These are phyloP conservation scores for Schizopora paradoxa DNA, from an alignment of 1,284 basidiomycete genomes.

Conservation along the genomic window DNA sequence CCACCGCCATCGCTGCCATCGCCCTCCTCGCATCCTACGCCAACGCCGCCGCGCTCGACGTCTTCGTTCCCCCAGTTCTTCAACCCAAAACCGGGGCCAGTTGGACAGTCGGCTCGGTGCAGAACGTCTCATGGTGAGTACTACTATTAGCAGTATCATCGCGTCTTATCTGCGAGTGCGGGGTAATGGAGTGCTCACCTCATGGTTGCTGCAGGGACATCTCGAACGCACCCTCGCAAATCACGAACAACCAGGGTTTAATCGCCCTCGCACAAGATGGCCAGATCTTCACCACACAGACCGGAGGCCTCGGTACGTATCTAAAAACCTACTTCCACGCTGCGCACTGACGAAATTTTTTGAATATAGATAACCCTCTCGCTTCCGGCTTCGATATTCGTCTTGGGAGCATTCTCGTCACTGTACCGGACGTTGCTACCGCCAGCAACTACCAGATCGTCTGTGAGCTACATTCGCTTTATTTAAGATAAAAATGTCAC, in stretches of 20 bases:
- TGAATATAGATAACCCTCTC: constrained; percentile 15
- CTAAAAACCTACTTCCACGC: neutral
- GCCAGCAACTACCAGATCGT: constrained; percentile 25
- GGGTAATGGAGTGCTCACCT: too few relatives aligned
- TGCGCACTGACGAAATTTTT: too few relatives aligned
- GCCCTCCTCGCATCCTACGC: constrained; percentile 13
- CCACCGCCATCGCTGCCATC: constrained; percentile 18
- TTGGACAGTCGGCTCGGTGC: constrained; percentile 24
- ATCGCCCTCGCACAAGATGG: constrained; percentile 22
- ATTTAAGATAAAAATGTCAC: neutral
- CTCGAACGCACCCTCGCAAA: constrained; percentile 21
- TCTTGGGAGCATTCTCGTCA: constrained; percentile 23
- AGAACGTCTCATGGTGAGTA: constrained; percentile 28
- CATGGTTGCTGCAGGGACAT: constrained; percentile 19
- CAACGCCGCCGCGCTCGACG: constrained; percentile 21
- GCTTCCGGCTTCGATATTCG: constrained; percentile 23
- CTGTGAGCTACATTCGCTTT: constrained; percentile 15
- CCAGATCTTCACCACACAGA: constrained; percentile 2
- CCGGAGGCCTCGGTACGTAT: constrained; percentile 7
- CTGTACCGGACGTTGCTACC: constrained; percentile 24
- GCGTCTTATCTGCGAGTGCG: too few relatives aligned
- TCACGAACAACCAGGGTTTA: constrained; percentile 24
- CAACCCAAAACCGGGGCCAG: constrained; percentile 23
- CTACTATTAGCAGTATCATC: too few relatives aligned
- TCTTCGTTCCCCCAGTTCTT: constrained; percentile 24